These are phyloP conservation scores for Aphanomyces invadans DNA, from an alignment of 352 stramenopile genomes.

Conservation along the genomic window DNA sequence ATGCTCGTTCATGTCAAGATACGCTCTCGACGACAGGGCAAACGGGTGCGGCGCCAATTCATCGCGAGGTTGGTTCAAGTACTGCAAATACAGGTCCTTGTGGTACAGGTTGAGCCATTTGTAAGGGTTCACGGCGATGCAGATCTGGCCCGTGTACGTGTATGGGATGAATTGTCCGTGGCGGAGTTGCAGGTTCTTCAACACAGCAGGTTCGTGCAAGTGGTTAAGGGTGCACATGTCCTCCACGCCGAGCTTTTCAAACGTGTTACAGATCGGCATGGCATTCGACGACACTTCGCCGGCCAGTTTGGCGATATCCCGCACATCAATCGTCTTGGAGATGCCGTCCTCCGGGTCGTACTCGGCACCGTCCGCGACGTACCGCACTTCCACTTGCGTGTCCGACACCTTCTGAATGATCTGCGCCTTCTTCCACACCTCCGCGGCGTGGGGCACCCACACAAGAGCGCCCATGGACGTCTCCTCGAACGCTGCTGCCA, in stretches of 20 bases:
- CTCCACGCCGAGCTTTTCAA: conserved; percentile 48
- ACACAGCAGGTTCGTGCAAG: conserved; percentile 63
- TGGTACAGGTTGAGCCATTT: conserved; percentile 74
- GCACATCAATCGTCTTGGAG: conserved; percentile 52
- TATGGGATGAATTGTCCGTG: conserved; percentile 65
- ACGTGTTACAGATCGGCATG: conserved; percentile 81
- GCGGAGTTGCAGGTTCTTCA: conserved; percentile 68
- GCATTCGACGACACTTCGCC: conserved; percentile 65
- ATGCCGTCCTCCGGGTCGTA: conserved; percentile 53
- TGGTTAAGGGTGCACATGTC: conserved; percentile 80
- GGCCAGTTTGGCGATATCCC: conserved; percentile 52
- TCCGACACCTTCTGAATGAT: conserved; percentile 17
- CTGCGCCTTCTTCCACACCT: conserved; percentile 71
- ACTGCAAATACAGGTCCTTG: conserved; percentile 53
- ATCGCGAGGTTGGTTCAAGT: conserved; percentile 47
- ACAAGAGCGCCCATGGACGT: conserved; percentile 46
- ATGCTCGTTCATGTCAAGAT: conserved; percentile 64
- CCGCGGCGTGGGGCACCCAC: conserved; percentile 65
- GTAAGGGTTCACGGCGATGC: conserved; percentile 74
- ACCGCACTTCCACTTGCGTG: conserved; percentile 38
- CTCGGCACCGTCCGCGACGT: conserved; percentile 46
- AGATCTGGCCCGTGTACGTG: conserved; percentile 76
- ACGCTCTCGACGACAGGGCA: conserved; percentile 56
- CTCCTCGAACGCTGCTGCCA: background rate
- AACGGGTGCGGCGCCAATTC: conserved; percentile 57